Evolutionary conservation across 1,139 yeast genomes (phyloP).

Genomic region (Magnusiomyces paraingens): DNA sequence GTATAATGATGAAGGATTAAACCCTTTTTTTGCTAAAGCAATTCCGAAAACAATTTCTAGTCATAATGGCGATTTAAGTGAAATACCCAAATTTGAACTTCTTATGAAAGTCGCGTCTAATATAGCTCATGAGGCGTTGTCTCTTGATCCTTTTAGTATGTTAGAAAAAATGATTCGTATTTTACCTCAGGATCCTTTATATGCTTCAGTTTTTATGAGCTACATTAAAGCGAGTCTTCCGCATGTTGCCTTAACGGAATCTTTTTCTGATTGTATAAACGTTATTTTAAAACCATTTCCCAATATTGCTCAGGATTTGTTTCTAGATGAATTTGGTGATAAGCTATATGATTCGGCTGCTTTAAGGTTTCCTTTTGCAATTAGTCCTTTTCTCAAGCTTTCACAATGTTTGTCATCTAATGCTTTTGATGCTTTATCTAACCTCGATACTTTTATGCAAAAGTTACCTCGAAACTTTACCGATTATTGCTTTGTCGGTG

Average conservation of each 20-base stretch:
- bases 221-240: constrained; percentile 57
- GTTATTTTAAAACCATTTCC: constrained; percentile 51
- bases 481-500: constrained; percentile 31
- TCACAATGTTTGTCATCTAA: constrained; percentile 54
- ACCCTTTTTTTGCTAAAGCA: constrained; percentile 24
- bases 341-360: constrained; percentile 53
- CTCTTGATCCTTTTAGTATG: constrained; percentile 39
- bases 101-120: constrained; percentile 20
- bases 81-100: constrained; percentile 10
- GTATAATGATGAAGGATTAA: constrained; percentile 24
- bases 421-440: constrained; percentile 57
- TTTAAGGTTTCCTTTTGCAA: constrained; percentile 69
- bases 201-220: constrained; percentile 53
- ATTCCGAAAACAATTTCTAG: constrained; percentile 10
- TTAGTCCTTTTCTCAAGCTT: constrained; percentile 56
- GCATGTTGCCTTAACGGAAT: constrained; percentile 52
- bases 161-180: constrained; percentile 39
- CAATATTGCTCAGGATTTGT: constrained; percentile 50
- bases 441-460: constrained; percentile 55
- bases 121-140: constrained; percentile 36
- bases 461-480: constrained; percentile 32
- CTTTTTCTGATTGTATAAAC: constrained; percentile 42
- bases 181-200: constrained; percentile 43
- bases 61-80: constrained; percentile 8
- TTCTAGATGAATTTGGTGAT: constrained; percentile 48